A percentile compares a stretch with the other conserved stretches of the same genome.
phyloP scores from a whole-genome alignment of 768 basidiomycete species.

The Tylopilus rubrobrunneus region DNA sequence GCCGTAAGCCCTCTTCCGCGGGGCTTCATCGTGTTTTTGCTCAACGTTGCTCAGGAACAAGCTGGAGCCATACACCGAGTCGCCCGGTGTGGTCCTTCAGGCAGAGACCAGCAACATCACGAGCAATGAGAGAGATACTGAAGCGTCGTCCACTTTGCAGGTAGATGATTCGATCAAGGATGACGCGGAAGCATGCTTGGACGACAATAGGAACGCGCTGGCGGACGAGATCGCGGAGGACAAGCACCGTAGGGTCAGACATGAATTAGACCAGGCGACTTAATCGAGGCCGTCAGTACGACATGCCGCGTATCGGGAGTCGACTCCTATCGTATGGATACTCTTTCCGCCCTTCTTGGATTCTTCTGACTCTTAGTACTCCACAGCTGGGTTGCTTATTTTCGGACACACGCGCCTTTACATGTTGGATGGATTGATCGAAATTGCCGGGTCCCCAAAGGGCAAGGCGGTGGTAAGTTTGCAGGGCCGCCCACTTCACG shows the following conservation, averaged over 20 bases:
- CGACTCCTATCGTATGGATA: slow-evolving; percentile 79
- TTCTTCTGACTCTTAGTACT: not conserved
- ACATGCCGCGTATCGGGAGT: slow-evolving; percentile 87
- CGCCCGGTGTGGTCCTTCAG: slow-evolving; percentile 33
- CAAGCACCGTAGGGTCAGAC: slow-evolving; percentile 81
- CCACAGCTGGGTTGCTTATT: slow-evolving; percentile 75
- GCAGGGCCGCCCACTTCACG: not conserved
- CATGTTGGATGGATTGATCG: slow-evolving; percentile 85
- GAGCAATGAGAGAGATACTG: slow-evolving; percentile 37
- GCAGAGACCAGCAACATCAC: slow-evolving; percentile 32
- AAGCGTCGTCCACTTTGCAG: slow-evolving; percentile 42
- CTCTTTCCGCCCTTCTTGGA: not conserved
- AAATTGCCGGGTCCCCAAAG: slow-evolving; percentile 81
- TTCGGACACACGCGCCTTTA: slow-evolving; percentile 83
- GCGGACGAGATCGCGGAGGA: slow-evolving; percentile 82
- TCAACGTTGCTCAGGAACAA: slow-evolving; percentile 54
- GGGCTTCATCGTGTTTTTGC: not conserved
- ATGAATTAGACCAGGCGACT: slow-evolving; percentile 83
- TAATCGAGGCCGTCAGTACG: slow-evolving; percentile 83
- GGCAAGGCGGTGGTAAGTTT: slow-evolving; percentile 74
- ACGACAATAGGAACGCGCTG: slow-evolving; percentile 31
- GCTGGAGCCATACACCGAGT: slow-evolving; percentile 58
- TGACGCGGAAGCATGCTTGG: slow-evolving; percentile 3
- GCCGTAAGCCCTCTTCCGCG: slow-evolving; percentile 47
- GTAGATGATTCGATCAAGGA: slow-evolving; percentile 15